These are phyloP conservation scores for Stereocaulon alpinum DNA, from an alignment of 495 filamentous ascomycete species.

Conservation along the genomic window DNA sequence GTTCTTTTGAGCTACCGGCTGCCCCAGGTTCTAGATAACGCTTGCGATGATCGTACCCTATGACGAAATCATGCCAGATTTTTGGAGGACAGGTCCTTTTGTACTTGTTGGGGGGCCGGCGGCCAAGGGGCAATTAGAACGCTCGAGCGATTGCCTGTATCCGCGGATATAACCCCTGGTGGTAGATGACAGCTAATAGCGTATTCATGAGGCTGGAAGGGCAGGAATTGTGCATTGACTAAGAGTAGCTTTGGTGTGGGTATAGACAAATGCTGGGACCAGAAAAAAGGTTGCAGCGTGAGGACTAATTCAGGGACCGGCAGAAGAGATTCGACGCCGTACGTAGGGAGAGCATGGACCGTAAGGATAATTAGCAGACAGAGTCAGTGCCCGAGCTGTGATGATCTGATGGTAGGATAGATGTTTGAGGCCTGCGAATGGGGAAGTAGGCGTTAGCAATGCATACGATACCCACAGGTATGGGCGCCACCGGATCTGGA, in stretches of 20 bases:
- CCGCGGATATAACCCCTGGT: slow-evolving; percentile 11
- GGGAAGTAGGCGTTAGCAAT: slow-evolving; percentile 5
- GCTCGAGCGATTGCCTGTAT: slow-evolving; percentile 12
- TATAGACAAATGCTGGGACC: slow-evolving; percentile 4
- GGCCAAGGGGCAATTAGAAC: not conserved
- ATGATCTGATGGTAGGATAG: not conserved
- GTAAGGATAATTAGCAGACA: not conserved
- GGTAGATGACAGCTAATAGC: not conserved
- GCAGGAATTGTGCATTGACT: slow-evolving; percentile 1
- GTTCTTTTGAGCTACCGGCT: not conserved
- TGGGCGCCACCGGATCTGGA: slow-evolving; percentile 8
- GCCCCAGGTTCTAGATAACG: not conserved
- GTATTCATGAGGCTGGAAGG: not conserved
- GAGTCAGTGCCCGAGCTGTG: slow-evolving; percentile 3
- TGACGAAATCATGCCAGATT: not conserved
- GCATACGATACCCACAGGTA: slow-evolving; percentile 4
- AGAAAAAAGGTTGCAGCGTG: not conserved
- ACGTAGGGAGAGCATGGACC: slow-evolving; percentile 2
- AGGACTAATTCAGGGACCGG: not conserved
- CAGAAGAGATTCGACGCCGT: not conserved
- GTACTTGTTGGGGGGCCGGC: not conserved
- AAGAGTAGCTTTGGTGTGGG: slow-evolving; percentile 1
- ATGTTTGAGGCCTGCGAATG: slow-evolving; percentile 9
- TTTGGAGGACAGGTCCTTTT: not conserved
- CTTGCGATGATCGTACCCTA: not conserved